Conservation (phyloP, 257 asterid species). For the Capsicum chinense region DNA sequence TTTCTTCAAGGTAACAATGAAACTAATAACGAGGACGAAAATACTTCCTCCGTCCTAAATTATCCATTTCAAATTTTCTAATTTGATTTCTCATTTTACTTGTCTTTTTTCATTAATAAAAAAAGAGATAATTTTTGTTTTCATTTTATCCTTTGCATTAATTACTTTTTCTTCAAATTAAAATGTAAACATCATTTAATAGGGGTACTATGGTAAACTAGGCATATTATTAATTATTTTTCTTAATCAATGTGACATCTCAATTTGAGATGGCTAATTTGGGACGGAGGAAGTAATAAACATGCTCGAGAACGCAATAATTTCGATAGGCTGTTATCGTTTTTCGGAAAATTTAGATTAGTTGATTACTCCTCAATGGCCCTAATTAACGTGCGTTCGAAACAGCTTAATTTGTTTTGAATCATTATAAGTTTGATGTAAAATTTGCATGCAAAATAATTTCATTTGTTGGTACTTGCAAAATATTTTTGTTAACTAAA, state of each 20-base stretch:
- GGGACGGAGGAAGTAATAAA: neutral
- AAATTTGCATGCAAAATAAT: neutral
- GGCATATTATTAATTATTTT: no score
- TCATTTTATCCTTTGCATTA: no score
- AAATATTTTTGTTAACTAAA: neutral
- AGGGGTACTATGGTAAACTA: no score
- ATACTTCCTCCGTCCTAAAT: neutral
- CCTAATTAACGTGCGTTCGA: neutral
- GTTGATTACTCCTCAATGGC: neutral
- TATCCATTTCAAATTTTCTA: no score
- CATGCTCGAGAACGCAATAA: neutral
- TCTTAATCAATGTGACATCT: no score
- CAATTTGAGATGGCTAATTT: no score
- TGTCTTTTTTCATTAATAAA: no score
- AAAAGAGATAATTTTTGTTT: no score
- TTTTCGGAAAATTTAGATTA: neutral
- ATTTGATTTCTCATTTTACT: no score
- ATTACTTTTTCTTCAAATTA: no score
- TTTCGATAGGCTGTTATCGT: no score
- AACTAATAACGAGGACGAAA: neutral
- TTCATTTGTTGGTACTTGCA: neutral
- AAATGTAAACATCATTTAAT: no score
- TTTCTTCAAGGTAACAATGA: slow-evolving; percentile 3
- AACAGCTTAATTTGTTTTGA: neutral
- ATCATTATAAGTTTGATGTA: neutral